Evolutionary conservation across 345 rosid genomes (phyloP).

Genomic region (Boechera retrofracta): DNA sequence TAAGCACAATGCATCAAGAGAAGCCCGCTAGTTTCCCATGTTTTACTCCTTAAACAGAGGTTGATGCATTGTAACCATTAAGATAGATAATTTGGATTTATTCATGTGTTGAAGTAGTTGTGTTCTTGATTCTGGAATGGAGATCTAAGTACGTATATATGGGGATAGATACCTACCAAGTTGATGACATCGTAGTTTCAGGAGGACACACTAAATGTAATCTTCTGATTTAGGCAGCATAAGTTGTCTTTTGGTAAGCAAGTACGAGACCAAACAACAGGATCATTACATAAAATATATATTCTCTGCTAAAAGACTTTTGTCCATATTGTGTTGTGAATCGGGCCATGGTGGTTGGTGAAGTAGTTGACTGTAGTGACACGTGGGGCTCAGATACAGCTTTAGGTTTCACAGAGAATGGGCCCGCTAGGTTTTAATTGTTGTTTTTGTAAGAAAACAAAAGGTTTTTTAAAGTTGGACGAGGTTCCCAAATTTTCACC

Average conservation of each 20-base stretch:
- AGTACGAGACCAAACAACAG: background rate
- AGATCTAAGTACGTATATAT: slow-evolving; percentile 8
- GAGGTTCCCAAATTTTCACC: slow-evolving; percentile 1
- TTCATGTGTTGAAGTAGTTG: slow-evolving; percentile 36
- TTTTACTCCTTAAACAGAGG: slow-evolving; percentile 1
- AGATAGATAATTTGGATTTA: slow-evolving; percentile 30
- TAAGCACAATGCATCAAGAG: slow-evolving; percentile 34
- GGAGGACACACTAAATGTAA: background rate
- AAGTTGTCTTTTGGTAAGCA: slow-evolving; percentile 10
- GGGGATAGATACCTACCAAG: background rate
- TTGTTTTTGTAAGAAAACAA: background rate
- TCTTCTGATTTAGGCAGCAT: background rate
- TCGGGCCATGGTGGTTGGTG: slow-evolving; percentile 9
- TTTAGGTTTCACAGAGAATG: slow-evolving; percentile 22
- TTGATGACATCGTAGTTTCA: background rate
- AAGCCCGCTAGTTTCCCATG: slow-evolving; percentile 22
- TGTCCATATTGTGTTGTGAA: background rate
- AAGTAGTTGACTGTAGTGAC: slow-evolving; percentile 31
- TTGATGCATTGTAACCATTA: slow-evolving; percentile 37
- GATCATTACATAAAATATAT: too few species aligned
- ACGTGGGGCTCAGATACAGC: slow-evolving; percentile 32
- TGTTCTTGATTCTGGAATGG: slow-evolving; percentile 15
- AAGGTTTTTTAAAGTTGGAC: slow-evolving; percentile 9
- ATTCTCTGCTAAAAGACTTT: too few species aligned
- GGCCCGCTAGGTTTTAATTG: background rate